These are phyloP conservation scores for Protomyces lactucae-debilis DNA, from an alignment of 1,139 yeast species.

Conservation along the genomic window DNA sequence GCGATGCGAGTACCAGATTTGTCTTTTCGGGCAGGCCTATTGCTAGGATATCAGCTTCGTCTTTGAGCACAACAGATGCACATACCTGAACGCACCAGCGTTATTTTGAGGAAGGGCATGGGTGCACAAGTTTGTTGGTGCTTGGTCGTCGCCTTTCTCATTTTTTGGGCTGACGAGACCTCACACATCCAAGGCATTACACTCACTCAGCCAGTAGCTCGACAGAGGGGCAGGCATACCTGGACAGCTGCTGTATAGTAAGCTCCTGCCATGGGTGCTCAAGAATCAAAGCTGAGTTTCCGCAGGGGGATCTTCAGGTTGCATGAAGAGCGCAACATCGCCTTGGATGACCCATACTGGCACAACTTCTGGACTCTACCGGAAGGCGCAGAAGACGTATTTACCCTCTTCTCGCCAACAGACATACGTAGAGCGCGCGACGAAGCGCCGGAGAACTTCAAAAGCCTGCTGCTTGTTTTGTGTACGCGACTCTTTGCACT, in stretches of 20 bases:
- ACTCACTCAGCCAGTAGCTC: no score
- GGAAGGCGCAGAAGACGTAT: constrained; percentile 51
- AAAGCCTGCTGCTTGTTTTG: constrained; percentile 49
- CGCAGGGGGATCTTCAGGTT: constrained; percentile 60
- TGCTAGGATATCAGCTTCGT: constrained; percentile 49
- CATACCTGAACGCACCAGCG: constrained; percentile 21
- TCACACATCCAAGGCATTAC: no score
- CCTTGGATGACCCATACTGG: constrained; percentile 55
- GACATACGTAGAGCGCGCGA: constrained; percentile 62
- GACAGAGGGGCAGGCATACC: neutral
- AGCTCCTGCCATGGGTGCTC: constrained; percentile 54
- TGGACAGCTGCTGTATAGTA: neutral
- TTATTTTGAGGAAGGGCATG: constrained; percentile 19
- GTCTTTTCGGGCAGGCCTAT: constrained; percentile 75
- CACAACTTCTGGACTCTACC: constrained; percentile 47
- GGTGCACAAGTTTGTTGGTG: no score
- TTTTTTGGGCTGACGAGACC: no score
- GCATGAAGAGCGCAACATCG: constrained; percentile 50
- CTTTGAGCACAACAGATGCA: neutral
- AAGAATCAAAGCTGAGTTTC: constrained; percentile 61
- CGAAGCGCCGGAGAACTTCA: constrained; percentile 53
- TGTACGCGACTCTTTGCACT: constrained; percentile 40
- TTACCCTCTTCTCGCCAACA: constrained; percentile 50
- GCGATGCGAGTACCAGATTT: constrained; percentile 55
- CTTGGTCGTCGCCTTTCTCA: neutral